Evolutionary conservation across 2,329 filamentous ascomycete species (phyloP).

Genomic region (Penicillium sp.): DNA sequence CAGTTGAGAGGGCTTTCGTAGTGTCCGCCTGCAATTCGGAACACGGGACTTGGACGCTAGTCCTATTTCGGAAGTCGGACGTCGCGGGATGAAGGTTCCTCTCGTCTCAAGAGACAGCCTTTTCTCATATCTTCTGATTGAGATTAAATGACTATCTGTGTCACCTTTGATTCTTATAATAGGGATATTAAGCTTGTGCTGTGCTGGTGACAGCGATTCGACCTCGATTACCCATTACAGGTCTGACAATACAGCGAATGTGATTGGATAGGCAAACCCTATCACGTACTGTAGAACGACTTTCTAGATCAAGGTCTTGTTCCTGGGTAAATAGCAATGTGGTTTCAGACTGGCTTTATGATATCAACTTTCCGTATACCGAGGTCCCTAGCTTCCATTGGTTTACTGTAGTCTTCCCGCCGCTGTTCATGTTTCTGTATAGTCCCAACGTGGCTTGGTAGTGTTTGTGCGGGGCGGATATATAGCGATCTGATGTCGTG

Average conservation of each 20-base stretch:
- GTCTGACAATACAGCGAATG: constrained; percentile 26
- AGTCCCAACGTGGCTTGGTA: too few relatives aligned
- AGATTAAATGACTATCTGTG: too few relatives aligned
- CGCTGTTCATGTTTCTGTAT: too few relatives aligned
- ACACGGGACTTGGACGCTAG: constrained; percentile 31
- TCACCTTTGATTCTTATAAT: not conserved
- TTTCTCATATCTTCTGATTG: not conserved
- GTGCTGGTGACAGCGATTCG: not conserved
- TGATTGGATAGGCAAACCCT: constrained; percentile 19
- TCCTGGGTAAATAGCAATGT: not conserved
- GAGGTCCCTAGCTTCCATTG: too few relatives aligned
- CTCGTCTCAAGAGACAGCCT: too few relatives aligned
- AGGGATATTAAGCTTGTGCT: not conserved
- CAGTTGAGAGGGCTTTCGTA: constrained; percentile 32
- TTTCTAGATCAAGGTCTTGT: not conserved
- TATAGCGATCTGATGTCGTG: not conserved
- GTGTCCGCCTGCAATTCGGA: constrained; percentile 22
- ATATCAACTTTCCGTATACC: not conserved
- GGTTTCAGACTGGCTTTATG: not conserved
- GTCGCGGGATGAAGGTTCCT: not conserved
- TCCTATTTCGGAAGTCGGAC: constrained; percentile 28
- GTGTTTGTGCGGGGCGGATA: not conserved
- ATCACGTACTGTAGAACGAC: not conserved
- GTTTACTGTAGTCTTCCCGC: too few relatives aligned
- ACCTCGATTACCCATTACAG: not conserved